Conservation (phyloP, 1,284 basidiomycete genomes). For the Bondarzewia mesenterica region DNA sequence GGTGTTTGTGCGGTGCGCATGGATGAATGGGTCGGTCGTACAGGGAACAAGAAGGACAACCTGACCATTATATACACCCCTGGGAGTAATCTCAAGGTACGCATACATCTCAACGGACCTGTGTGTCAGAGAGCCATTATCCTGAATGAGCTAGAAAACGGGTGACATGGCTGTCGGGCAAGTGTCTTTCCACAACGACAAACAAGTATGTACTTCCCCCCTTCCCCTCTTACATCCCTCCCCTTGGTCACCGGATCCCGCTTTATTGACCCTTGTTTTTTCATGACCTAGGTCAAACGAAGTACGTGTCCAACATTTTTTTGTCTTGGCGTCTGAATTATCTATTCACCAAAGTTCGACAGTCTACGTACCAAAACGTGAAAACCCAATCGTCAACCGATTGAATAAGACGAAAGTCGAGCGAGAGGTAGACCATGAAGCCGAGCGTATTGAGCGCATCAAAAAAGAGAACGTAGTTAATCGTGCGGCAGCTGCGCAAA, state of each 20-base stretch:
- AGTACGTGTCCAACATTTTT: conserved; percentile 33
- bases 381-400: conserved; percentile 89
- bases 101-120: no score
- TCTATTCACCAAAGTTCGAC: no score
- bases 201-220: conserved; percentile 61
- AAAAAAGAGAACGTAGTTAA: conserved; percentile 67
- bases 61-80: conserved; percentile 94
- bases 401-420: conserved; percentile 93
- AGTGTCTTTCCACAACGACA: conserved; percentile 90
- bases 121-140: no score
- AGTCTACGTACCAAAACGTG: conserved; percentile 76
- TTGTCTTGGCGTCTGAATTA: no score
- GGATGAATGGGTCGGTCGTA: conserved; percentile 2
- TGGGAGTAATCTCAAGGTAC: conserved; percentile 80
- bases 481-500: conserved; percentile 54
- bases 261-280: no score
- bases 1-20: no score
- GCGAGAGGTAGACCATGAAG: conserved; percentile 84
- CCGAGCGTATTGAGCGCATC: conserved; percentile 77
- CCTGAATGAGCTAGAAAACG: conserved; percentile 66
- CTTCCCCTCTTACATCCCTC: no score
- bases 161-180: conserved; percentile 96
- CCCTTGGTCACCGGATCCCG: no score
- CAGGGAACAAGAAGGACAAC: conserved; percentile 95
- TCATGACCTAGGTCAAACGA: conserved; percentile 85